Percentiles rank a stretch among this genome's conserved stretches.
These are phyloP conservation scores for Penicillium parvum DNA, from an alignment of 495 filamentous ascomycete species.

Conservation along the genomic window DNA sequence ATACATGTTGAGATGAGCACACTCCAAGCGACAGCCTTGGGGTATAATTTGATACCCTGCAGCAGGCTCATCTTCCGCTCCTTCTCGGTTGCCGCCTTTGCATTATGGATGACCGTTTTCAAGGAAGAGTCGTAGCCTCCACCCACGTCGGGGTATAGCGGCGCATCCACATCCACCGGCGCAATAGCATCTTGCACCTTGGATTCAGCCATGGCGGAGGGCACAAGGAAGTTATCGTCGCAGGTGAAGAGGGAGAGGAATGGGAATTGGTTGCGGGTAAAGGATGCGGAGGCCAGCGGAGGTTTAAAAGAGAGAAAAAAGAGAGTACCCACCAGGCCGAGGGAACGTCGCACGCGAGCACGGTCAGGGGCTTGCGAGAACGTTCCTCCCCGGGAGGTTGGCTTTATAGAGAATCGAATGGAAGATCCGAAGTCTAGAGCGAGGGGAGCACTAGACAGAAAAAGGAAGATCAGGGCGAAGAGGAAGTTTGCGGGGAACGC, in stretches of 20 bases:
- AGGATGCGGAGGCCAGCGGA: slow-evolving; percentile 14
- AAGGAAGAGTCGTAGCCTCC: slow-evolving; percentile 26
- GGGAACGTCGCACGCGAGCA: slow-evolving; percentile 21
- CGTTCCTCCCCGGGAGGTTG: not conserved
- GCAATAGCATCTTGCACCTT: slow-evolving; percentile 27
- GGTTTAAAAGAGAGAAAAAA: slow-evolving; percentile 14
- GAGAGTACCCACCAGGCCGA: slow-evolving; percentile 17
- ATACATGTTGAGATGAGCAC: slow-evolving; percentile 51
- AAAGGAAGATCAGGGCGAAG: slow-evolving; percentile 3
- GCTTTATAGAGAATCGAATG: not conserved
- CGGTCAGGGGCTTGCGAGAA: slow-evolving; percentile 11
- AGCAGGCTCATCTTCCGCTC: slow-evolving; percentile 44
- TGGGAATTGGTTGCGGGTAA: not conserved
- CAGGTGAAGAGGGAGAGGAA: not conserved
- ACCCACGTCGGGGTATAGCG: slow-evolving; percentile 14
- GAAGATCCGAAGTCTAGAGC: slow-evolving; percentile 1
- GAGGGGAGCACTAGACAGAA: slow-evolving; percentile 12
- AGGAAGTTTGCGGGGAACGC: slow-evolving; percentile 19
- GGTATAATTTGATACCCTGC: slow-evolving; percentile 48
- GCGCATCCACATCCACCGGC: slow-evolving; percentile 17
- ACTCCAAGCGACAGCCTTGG: slow-evolving; percentile 54
- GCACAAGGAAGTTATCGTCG: slow-evolving; percentile 3
- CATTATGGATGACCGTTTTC: slow-evolving; percentile 38
- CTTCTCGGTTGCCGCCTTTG: slow-evolving; percentile 43
- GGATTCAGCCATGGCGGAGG: slow-evolving; percentile 30